These are phyloP conservation scores for Fusarium miscanthi DNA, from an alignment of 2,329 filamentous ascomycete species.

Conservation along the genomic window DNA sequence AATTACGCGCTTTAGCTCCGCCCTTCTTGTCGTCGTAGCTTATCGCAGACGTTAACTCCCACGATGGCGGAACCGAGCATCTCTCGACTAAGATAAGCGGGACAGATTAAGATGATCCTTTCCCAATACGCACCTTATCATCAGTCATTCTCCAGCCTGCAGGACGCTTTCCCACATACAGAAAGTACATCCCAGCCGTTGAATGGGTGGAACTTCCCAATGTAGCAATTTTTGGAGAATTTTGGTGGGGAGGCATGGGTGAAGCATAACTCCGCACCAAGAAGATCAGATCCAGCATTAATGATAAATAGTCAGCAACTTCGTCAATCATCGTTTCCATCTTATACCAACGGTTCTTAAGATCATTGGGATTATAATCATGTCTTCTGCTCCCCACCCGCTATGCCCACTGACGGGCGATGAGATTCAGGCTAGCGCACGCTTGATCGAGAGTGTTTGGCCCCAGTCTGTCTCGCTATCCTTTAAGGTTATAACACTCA, in stretches of 20 bases:
- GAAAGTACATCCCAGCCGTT: background rate
- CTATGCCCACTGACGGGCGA: constrained; percentile 29
- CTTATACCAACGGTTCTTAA: background rate
- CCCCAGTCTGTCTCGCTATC: constrained; percentile 24
- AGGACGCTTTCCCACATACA: background rate
- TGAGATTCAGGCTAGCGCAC: constrained; percentile 31
- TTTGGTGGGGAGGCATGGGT: background rate
- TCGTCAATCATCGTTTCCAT: background rate
- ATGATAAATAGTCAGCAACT: constrained; percentile 17
- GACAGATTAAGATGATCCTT: constrained; percentile 39
- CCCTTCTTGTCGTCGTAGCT: background rate
- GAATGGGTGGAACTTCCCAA: constrained; percentile 4
- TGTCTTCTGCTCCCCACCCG: constrained; percentile 16
- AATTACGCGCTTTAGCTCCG: background rate
- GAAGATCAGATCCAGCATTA: background rate
- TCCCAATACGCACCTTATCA: background rate
- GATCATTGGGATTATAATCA: background rate
- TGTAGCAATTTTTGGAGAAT: constrained; percentile 22
- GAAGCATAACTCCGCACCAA: background rate
- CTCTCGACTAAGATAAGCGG: background rate
- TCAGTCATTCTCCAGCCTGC: background rate
- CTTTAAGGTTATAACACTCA: constrained; percentile 38
- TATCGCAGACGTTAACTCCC: background rate
- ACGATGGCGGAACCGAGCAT: background rate
- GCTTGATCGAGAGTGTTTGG: constrained; percentile 25